Conservation (phyloP, 257 asterid species). For the Jacaranda mimosifolia region DNA sequence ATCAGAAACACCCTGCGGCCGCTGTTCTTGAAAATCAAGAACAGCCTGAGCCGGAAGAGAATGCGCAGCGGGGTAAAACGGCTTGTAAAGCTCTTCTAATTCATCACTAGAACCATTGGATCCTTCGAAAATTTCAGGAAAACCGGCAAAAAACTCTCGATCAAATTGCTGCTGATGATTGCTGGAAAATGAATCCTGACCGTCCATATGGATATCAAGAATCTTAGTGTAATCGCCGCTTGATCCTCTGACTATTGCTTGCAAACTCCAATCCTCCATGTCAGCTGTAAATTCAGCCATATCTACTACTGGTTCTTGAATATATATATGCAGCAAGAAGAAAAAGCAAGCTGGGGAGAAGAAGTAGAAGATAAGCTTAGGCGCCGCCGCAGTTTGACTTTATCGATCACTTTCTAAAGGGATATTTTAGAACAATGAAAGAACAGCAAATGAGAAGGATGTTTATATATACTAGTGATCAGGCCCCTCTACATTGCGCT, state of each 20-base stretch:
- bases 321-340: not conserved
- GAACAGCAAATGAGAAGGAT: conserved; percentile 24
- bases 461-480: conserved; percentile 41
- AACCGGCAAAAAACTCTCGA: conserved; percentile 32
- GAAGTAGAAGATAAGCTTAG: conserved; percentile 12
- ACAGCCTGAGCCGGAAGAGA: conserved; percentile 38
- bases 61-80: conserved; percentile 51
- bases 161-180: conserved; percentile 31
- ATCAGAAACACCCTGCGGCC: conserved; percentile 6
- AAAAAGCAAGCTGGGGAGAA: not conserved
- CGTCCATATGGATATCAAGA: conserved; percentile 24
- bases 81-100: conserved; percentile 78
- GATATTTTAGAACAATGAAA: conserved; percentile 26
- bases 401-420: not conserved
- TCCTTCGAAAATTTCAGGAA: conserved; percentile 50
- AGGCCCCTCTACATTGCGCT: conserved; percentile 1
- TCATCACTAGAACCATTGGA: conserved; percentile 50
- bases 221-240: conserved; percentile 48
- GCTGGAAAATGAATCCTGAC: conserved; percentile 18
- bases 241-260: conserved; percentile 65
- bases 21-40: conserved; percentile 44
- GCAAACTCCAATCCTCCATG: conserved; percentile 72
- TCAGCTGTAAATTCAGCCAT: conserved; percentile 8
- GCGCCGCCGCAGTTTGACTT: conserved; percentile 54
- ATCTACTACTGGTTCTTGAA: not conserved